Conservation (phyloP, 352 stramenopile genomes). For the Globisporangium alternatum region DNA sequence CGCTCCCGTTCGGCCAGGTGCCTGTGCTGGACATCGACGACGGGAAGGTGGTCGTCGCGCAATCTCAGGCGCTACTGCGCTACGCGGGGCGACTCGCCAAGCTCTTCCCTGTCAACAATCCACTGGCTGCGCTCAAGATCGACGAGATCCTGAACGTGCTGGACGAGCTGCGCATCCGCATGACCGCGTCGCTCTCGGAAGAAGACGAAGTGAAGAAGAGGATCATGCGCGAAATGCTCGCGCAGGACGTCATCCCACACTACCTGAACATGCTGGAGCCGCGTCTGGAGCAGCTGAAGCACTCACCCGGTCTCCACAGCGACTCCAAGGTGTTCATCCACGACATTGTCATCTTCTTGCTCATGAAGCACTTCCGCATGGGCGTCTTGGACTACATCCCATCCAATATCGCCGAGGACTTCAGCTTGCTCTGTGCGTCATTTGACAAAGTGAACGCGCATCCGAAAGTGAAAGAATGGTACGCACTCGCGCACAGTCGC, state of each 20-base stretch:
- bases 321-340: constrained; percentile 26
- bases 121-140: constrained; percentile 26
- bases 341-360: constrained; percentile 25
- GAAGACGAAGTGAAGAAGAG: constrained; percentile 32
- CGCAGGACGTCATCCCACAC: constrained; percentile 23
- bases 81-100: constrained; percentile 30
- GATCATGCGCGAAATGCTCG: constrained; percentile 32
- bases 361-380: constrained; percentile 24
- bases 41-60: constrained; percentile 21
- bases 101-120: constrained; percentile 33
- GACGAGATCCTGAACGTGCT: constrained; percentile 31
- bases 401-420: constrained; percentile 24
- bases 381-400: constrained; percentile 34
- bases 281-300: constrained; percentile 27
- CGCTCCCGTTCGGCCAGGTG: constrained; percentile 43
- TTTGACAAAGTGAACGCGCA: constrained; percentile 24
- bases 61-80: constrained; percentile 29
- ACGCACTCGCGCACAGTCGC: constrained; percentile 10
- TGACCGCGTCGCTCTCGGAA: constrained; percentile 25
- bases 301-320: constrained; percentile 19
- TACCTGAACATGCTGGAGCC: constrained; percentile 26
- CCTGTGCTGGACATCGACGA: constrained; percentile 45
- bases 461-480: constrained; percentile 34
- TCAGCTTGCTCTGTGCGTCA: constrained; percentile 12
- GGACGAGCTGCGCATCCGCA: constrained; percentile 24